Evolutionary conservation across 2,329 filamentous ascomycete genomes (phyloP).

Genomic region (Aspergillus nomiae): DNA sequence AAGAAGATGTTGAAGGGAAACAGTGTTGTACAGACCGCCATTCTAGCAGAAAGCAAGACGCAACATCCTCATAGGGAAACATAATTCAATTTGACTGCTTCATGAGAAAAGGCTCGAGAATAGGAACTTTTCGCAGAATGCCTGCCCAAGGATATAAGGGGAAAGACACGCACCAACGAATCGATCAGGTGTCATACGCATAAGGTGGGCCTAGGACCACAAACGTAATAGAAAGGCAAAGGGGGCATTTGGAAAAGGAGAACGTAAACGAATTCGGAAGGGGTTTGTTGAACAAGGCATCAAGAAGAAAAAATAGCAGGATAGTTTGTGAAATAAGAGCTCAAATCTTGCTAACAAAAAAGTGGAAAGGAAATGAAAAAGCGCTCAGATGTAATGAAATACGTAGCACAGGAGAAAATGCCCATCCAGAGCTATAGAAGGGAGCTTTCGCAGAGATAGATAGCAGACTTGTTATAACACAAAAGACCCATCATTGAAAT

Average conservation of each 20-base stretch:
- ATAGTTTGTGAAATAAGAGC: slow-evolving; percentile 27
- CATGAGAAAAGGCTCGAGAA: slow-evolving; percentile 32
- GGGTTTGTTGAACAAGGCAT: neutral
- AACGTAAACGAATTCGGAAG: slow-evolving; percentile 7
- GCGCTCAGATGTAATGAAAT: slow-evolving; percentile 45
- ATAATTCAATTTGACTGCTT: slow-evolving; percentile 43
- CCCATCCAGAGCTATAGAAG: slow-evolving; percentile 47
- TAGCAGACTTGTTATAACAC: slow-evolving; percentile 41
- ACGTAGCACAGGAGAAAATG: slow-evolving; percentile 45
- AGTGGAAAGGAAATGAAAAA: slow-evolving; percentile 18
- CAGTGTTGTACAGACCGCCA: slow-evolving; percentile 40
- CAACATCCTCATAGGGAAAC: slow-evolving; percentile 36
- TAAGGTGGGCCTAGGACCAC: slow-evolving; percentile 31
- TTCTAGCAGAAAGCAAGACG: slow-evolving; percentile 35
- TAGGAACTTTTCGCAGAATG: slow-evolving; percentile 48
- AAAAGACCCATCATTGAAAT: slow-evolving; percentile 45
- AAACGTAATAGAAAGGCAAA: slow-evolving; percentile 20
- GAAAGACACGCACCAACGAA: slow-evolving; percentile 36
- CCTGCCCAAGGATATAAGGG: slow-evolving; percentile 44
- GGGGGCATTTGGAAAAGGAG: slow-evolving; percentile 13
- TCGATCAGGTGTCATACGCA: slow-evolving; percentile 43
- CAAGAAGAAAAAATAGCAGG: slow-evolving; percentile 19
- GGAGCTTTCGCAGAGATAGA: slow-evolving; percentile 39
- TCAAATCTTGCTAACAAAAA: slow-evolving; percentile 40
- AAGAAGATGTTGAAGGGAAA: slow-evolving; percentile 24